Evolutionary conservation across 331 rosid species (phyloP), one percentile per base, ranked within the genome.

Genomic region (Rhamnella rubrinervis): DNA sequence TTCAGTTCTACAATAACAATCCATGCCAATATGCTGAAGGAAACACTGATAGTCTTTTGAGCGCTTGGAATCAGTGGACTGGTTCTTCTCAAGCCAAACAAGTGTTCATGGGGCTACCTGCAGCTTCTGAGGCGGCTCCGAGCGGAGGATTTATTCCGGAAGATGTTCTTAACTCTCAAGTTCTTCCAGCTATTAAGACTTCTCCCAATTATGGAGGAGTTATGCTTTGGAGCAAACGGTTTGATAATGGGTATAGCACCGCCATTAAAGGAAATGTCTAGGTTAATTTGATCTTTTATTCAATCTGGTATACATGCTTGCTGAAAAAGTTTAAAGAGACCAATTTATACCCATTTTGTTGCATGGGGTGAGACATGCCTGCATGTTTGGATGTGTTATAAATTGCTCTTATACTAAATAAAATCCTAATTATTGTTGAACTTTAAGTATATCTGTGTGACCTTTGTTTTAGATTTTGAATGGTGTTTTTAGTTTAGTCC

Each of bases 1-100:
- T 87, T 56, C 90, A 85, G 66, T 87, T 87, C 81, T 87, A 85
- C 65, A 85, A 87, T 75, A 87, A 87, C 71, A 19, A 70, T 74
- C 62, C 0, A 5, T 83, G 93, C 68, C 87, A 88, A 1, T 88
- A 74, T n/a, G 37, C 67, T 25, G 49, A 26, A 26, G 72, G 81
- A 0, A 68, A 78, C 38, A 23, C 57, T 11, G 23, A 69, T 38
- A 72, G 70, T 40, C 75, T 88, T 51, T 1, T 76, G 4, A 73
- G 1, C 3, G 35, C 77, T 5, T 85, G 90, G 88, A 74, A 66
- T 17, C 75, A 79, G 14, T 88, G 90, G 90, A 65, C 71, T 9
- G 1, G 65, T 0, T 62, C 58, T 17, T 8, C 38, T 49, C 28
- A 21, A 8, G 86, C 84, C 18, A 74, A 47, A 7, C 78, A 84